Conservation (phyloP, 2,329 filamentous ascomycete species). For the Eutypella sp. region DNA sequence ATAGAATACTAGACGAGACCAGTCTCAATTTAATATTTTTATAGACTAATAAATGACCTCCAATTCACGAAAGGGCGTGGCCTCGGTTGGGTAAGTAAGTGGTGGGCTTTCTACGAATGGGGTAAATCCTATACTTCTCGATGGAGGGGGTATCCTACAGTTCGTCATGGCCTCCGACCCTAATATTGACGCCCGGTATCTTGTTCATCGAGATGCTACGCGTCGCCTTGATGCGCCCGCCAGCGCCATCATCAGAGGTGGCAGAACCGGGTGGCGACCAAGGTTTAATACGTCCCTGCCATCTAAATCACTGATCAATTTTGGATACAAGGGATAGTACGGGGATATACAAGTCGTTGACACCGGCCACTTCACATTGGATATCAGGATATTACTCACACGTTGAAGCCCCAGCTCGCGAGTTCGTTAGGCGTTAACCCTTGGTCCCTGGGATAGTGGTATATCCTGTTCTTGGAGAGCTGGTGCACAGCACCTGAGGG, state of each 20-base stretch:
- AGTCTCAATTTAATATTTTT: too few species aligned
- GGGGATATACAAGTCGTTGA: too few species aligned
- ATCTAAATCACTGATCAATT: constrained; percentile 10
- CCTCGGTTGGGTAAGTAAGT: too few species aligned
- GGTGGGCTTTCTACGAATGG: too few species aligned
- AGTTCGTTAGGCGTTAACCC: constrained; percentile 23
- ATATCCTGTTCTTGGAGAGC: constrained; percentile 30
- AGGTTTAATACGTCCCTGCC: constrained; percentile 30
- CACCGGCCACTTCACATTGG: background rate
- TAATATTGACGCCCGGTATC: constrained; percentile 22
- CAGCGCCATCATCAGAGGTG: constrained; percentile 16
- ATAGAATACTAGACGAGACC: too few species aligned
- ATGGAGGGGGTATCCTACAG: too few species aligned
- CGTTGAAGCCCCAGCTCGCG: constrained; percentile 32
- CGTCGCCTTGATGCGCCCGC: constrained; percentile 19
- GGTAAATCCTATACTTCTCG: too few species aligned
- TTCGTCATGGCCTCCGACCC: constrained; percentile 21
- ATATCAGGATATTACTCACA: constrained; percentile 7
- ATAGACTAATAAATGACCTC: too few species aligned
- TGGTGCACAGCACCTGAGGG: constrained; percentile 32
- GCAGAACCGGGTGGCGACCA: constrained; percentile 27
- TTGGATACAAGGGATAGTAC: too few species aligned
- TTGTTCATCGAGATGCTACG: constrained; percentile 18
- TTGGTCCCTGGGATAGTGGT: constrained; percentile 29
- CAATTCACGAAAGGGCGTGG: too few species aligned